A percentile compares a stretch with the other conserved stretches of the same genome.
Conservation (phyloP, 176 grass and related monocot species). For the Stipa capillata region DNA sequence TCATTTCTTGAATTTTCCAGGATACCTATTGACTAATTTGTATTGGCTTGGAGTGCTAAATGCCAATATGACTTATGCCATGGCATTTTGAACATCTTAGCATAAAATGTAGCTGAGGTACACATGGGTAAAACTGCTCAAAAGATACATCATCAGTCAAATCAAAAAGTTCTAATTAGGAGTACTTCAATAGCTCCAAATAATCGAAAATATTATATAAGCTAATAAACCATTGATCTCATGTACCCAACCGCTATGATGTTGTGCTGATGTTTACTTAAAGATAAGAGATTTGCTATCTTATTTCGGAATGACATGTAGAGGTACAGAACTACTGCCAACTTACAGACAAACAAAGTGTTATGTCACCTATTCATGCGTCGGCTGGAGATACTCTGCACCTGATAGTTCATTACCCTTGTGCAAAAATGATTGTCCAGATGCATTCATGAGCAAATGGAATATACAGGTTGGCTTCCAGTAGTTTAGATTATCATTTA, state of each 20-base stretch:
- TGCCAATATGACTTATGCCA: not conserved
- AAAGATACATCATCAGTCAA: too few species aligned
- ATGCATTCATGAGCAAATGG: conserved; percentile 25
- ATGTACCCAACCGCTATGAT: not conserved
- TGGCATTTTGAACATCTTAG: not conserved
- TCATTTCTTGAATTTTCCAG: not conserved
- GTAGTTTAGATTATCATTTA: conserved; percentile 27
- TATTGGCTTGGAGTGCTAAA: not conserved
- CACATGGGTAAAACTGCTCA: not conserved
- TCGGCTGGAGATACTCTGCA: conserved; percentile 8
- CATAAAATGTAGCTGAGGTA: not conserved
- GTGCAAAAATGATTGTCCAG: not conserved
- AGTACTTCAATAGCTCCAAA: too few species aligned
- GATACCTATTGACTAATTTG: not conserved
- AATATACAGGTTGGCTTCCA: not conserved
- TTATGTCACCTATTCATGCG: not conserved
- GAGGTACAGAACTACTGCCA: not conserved
- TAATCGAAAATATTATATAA: too few species aligned
- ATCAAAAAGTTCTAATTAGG: too few species aligned
- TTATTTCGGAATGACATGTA: not conserved
- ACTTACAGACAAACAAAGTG: not conserved
- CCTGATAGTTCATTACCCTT: not conserved
- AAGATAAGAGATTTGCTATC: not conserved
- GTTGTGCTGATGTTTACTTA: not conserved
- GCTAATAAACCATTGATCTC: not conserved